phyloP scores from a whole-genome alignment of 2,329 filamentous ascomycete species.

The Samsoniella hepiali region DNA sequence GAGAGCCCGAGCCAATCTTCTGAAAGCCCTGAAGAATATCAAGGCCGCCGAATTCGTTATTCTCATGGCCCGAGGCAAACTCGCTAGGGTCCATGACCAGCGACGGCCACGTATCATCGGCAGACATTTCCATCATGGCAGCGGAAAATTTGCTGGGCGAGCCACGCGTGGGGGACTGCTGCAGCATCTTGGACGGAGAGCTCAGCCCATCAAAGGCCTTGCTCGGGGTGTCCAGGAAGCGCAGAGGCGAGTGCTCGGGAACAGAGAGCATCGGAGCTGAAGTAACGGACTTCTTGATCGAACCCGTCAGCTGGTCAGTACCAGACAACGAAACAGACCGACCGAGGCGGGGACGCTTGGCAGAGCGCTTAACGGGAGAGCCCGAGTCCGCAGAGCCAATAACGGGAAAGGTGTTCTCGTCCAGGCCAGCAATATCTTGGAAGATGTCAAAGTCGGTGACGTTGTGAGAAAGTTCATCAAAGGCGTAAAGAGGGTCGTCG shows the following conservation, averaged over 20 bases:
- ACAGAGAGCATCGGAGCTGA: slow-evolving; percentile 51
- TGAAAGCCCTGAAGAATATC: slow-evolving; percentile 75
- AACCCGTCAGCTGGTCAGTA: slow-evolving; percentile 58
- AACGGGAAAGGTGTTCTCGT: slow-evolving; percentile 32
- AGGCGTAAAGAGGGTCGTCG: slow-evolving; percentile 52
- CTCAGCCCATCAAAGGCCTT: slow-evolving; percentile 54
- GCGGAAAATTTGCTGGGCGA: slow-evolving; percentile 52
- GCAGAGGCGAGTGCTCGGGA: slow-evolving; percentile 38
- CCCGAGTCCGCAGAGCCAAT: slow-evolving; percentile 51
- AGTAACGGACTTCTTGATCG: slow-evolving; percentile 49
- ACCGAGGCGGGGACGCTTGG: slow-evolving; percentile 58
- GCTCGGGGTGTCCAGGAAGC: slow-evolving; percentile 53
- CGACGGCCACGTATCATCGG: slow-evolving; percentile 39
- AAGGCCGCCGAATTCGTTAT: slow-evolving; percentile 56
- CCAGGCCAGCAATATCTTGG: slow-evolving; percentile 35
- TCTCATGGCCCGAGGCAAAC: slow-evolving; percentile 40
- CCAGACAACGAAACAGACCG: slow-evolving; percentile 61
- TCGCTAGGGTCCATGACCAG: slow-evolving; percentile 38
- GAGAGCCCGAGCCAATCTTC: slow-evolving; percentile 59
- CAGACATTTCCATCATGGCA: slow-evolving; percentile 32
- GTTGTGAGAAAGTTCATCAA: slow-evolving; percentile 48
- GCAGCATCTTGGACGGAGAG: slow-evolving; percentile 53
- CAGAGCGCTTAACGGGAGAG: slow-evolving; percentile 65
- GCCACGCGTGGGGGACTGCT: slow-evolving; percentile 33
- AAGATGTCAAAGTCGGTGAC: slow-evolving; percentile 63